Percentiles rank a stretch among this genome's conserved stretches.
Conservation (phyloP, 2,329 filamentous ascomycete species). For the Emericellopsis cladophorae region DNA sequence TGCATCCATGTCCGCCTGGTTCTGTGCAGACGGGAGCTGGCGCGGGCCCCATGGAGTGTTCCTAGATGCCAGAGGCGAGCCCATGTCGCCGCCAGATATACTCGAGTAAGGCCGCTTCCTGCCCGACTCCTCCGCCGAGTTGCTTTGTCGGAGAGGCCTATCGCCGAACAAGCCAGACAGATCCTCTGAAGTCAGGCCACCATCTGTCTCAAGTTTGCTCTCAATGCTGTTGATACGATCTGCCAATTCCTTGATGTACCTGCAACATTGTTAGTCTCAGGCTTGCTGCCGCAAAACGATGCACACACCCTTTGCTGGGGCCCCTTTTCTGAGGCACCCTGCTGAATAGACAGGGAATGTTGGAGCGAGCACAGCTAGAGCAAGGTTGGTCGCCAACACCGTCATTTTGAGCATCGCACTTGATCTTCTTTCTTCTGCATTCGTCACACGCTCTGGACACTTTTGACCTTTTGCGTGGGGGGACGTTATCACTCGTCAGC, state of each 20-base stretch:
- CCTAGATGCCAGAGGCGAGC: constrained; percentile 25
- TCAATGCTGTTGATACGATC: constrained; percentile 76
- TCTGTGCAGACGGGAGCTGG: constrained; percentile 23
- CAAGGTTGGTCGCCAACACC: constrained; percentile 56
- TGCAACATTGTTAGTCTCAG: constrained; percentile 16
- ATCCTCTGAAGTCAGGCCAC: constrained; percentile 27
- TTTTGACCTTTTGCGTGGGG: constrained; percentile 68
- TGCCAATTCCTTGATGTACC: constrained; percentile 84
- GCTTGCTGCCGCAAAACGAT: neutral
- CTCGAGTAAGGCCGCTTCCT: constrained; percentile 36
- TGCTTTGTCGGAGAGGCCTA: constrained; percentile 12
- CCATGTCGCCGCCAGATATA: constrained; percentile 28
- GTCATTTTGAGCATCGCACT: constrained; percentile 73
- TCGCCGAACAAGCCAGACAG: constrained; percentile 29
- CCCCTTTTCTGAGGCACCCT: constrained; percentile 79
- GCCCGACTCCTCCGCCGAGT: constrained; percentile 13
- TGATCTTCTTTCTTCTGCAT: constrained; percentile 79
- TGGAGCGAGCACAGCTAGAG: constrained; percentile 67
- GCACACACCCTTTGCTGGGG: constrained; percentile 67
- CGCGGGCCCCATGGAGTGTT: constrained; percentile 33
- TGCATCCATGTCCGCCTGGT: constrained; percentile 1
- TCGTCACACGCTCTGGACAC: constrained; percentile 84
- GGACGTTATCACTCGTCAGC: constrained; percentile 40
- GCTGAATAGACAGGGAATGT: constrained; percentile 73
- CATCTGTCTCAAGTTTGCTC: constrained; percentile 53